Evolutionary conservation across 139 green algal species (phyloP), one percentile per base, ranked within the genome.

Genomic region (Closterium sp.): DNA sequence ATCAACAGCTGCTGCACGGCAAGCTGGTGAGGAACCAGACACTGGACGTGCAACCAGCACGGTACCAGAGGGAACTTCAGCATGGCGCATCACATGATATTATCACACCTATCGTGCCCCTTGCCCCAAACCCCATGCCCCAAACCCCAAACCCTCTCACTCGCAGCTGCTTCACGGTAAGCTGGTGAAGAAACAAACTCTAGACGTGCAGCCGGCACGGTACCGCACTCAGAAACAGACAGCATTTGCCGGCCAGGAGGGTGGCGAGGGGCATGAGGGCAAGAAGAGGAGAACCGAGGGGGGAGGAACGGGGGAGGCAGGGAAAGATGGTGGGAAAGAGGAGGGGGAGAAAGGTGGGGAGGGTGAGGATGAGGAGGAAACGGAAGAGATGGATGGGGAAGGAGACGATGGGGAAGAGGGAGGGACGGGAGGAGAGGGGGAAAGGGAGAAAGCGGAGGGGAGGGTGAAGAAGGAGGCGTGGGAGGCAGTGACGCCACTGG

Each of bases 401-500:
- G 86, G 90, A 30, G 70, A 90, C 2, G 42, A 90, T 19, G 70
- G 45, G 50, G 90, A 90, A 21, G 90, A 92, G 32, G 70, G 31
- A 50, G n/a, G 13, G 9, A 79, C 1, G 22, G 87, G 13, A 17
- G 87, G 19, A 27, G 62, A 79, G 62, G 11, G 19, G 17, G 62
- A 27, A 79, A 13, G 62, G 19, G 62, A 79, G 62, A 24, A 79
- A 24, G 70, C 89, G 30, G 89, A 31, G 30, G 30, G 84, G 27
- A 31, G 32, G 24, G 90, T 85, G n/a, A 29, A 24, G 32, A 85
- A 85, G 22, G 79, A 88, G 85, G 85, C 85, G 1, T 90, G 90
- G 31, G 90, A 92, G 73, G 90, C 73, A 21, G 90, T 92, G 27
- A 92, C 90, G 3, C 90, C 90, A 31, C 19, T 92, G 73, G 90